Percentiles rank a stretch among this genome's conserved stretches.
Evolutionary conservation across 2,329 filamentous ascomycete genomes (phyloP).

Genomic region (Cytospora leucostoma): DNA sequence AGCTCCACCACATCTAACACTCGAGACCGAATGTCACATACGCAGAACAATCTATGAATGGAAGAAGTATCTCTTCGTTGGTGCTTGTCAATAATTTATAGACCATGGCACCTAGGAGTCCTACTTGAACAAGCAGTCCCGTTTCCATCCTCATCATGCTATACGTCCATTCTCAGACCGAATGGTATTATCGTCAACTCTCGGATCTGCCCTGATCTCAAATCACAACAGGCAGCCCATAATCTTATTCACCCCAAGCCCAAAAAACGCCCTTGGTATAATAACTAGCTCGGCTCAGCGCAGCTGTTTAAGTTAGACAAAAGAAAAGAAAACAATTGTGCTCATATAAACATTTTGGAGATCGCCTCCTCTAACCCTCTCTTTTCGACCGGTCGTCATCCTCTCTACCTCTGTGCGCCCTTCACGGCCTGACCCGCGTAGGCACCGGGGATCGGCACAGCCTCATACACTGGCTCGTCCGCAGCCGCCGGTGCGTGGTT

Average conservation of each 20-base stretch:
- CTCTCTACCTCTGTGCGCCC: constrained; percentile 43
- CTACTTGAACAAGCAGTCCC: constrained; percentile 7
- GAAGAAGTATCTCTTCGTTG: neutral
- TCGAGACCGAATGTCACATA: neutral
- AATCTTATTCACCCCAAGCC: neutral
- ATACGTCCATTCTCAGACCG: constrained; percentile 18
- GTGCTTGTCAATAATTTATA: constrained; percentile 10
- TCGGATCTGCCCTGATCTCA: constrained; percentile 10
- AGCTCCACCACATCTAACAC: neutral
- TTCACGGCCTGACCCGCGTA: constrained; percentile 63
- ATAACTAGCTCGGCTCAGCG: constrained; percentile 19
- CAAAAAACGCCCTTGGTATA: constrained; percentile 25
- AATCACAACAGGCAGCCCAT: neutral
- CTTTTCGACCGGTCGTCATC: constrained; percentile 1
- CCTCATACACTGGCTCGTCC: constrained; percentile 80
- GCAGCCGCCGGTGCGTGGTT: constrained; percentile 65
- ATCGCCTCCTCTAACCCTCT: constrained; percentile 16
- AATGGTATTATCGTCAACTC: constrained; percentile 13
- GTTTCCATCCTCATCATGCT: neutral
- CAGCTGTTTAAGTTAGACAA: constrained; percentile 17
- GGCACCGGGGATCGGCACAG: constrained; percentile 85
- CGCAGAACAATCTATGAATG: neutral
- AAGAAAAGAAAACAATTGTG: constrained; percentile 30
- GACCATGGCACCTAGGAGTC: neutral
- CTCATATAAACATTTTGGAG: constrained; percentile 17